These are phyloP conservation scores for Diospyros kaki DNA, from an alignment of 148 eudicot genomes.

Conservation along the genomic window DNA sequence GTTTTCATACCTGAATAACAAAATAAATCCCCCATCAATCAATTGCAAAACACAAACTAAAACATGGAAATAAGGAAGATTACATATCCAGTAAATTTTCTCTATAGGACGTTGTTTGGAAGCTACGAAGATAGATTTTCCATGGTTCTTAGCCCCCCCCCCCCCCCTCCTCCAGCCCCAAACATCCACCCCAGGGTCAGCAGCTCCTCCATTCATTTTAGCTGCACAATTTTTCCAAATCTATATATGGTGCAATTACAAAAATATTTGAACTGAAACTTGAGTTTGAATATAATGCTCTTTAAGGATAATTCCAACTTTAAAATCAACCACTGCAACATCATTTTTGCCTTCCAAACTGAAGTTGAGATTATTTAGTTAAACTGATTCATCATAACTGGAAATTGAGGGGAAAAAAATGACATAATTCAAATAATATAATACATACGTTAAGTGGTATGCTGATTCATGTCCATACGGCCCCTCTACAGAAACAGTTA, in stretches of 20 bases:
- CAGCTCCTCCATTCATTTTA: too few species aligned
- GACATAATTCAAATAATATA: not conserved
- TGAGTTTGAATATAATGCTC: too few species aligned
- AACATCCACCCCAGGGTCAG: not conserved
- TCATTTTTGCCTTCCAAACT: too few species aligned
- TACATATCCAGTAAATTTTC: not conserved
- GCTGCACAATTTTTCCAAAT: not conserved
- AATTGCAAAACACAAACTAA: not conserved
- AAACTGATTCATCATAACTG: not conserved
- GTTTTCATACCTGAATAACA: slow-evolving; percentile 52
- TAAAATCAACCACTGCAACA: too few species aligned
- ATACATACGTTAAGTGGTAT: slow-evolving; percentile 61
- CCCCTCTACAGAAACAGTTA: slow-evolving; percentile 77
- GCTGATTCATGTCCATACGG: slow-evolving; percentile 87
- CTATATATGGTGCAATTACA: not conserved
- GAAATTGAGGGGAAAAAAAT: too few species aligned
- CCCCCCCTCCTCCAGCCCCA: not conserved
- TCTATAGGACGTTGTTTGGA: not conserved
- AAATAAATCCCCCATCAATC: not conserved
- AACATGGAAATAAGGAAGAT: not conserved
- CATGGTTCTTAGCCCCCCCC: not conserved
- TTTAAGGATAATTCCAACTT: not conserved
- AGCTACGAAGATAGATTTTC: not conserved
- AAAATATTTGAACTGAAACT: not conserved
- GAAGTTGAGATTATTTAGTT: not conserved